Conservation (phyloP, 208 protist species). For the Leishmania arabica region DNA sequence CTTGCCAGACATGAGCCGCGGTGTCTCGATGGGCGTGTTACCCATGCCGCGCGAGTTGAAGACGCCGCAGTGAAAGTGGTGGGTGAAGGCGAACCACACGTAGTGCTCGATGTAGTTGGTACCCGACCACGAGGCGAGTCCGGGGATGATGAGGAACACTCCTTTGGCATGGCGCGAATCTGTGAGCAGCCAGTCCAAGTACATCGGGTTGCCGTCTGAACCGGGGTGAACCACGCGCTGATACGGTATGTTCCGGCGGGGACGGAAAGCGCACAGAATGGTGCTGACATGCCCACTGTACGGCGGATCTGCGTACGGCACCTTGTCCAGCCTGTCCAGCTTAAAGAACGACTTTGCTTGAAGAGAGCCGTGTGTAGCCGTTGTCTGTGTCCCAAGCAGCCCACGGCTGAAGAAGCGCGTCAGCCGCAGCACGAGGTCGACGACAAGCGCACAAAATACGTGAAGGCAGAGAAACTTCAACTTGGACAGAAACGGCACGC, state of each 20-base stretch:
- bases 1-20: constrained; percentile 61
- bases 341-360: constrained; percentile 22
- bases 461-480: constrained; percentile 38
- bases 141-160: constrained; percentile 69
- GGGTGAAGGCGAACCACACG: constrained; percentile 40
- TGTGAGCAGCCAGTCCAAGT: constrained; percentile 60
- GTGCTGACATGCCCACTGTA: constrained; percentile 70
- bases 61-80: constrained; percentile 66
- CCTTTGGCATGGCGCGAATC: constrained; percentile 27
- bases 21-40: constrained; percentile 64
- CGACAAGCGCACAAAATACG: constrained; percentile 12
- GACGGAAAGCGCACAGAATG: constrained; percentile 66
- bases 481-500: constrained; percentile 19
- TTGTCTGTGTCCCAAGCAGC: not conserved
- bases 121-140: constrained; percentile 68
- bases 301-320: constrained; percentile 45
- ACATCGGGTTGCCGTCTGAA: constrained; percentile 71
- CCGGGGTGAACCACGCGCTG: constrained; percentile 41
- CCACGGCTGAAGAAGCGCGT: constrained; percentile 4
- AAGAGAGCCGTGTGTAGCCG: constrained; percentile 12
- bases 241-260: constrained; percentile 43
- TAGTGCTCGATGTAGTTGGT: constrained; percentile 82
- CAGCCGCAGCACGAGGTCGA: constrained; percentile 20
- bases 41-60: constrained; percentile 76
- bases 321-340: constrained; percentile 29